Base-by-base conservation (phyloP, 139 green algal genomes). In the Closterium sp. region DNA sequence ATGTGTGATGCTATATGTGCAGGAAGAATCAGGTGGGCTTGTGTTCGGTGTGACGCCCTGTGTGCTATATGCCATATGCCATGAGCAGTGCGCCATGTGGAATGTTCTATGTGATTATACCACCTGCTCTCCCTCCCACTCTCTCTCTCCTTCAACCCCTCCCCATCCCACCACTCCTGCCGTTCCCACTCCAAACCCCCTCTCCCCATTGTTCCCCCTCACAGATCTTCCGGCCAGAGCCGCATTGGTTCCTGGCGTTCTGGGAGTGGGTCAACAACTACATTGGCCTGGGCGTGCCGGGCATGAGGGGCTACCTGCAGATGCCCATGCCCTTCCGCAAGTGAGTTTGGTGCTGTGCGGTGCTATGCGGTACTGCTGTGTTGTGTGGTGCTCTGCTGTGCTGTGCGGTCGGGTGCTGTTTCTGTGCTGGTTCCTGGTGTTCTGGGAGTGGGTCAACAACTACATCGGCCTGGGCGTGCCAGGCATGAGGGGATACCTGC, bases 201-300 rank as follows among this genome's bases (percentile, higher is more conserved):
- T 45, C 38, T 45, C 38, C 38, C 38, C 38, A 45, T 45, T 9
- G 4, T 7, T 70, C 9, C 2, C 50, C 50, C 50, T 10, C 50
- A 21, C 87, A 91, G 87, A 28, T 93, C 29, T 93, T 93, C 86
- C 92, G 92, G 91, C 91, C 79, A 21, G 87, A 93, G 30, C 86
- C 91, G 22, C 28, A 34, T 7, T 86, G 86, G 86, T 87, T 93
- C 29, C 62, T 93, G 87, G n/a, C 24, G 27, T 92, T 93, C 21
- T 93, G 91, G 91, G 38, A 90, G 86, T 27, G 9, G n/a, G 91
- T 92, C 13, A 93, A 93, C 62, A 30, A 45, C 22, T 91, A 88
- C 1, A 10, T 92, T 7, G 22, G 21, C 24, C 10, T 93, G 28
- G 91, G 91, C 21, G 91, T 91, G 91, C 91, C 91, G 7, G 24